Percentiles rank a stretch among this genome's conserved stretches.
phyloP scores from a whole-genome alignment of 192 early-diverging fungal species.

The Neocallimastix lanati region DNA sequence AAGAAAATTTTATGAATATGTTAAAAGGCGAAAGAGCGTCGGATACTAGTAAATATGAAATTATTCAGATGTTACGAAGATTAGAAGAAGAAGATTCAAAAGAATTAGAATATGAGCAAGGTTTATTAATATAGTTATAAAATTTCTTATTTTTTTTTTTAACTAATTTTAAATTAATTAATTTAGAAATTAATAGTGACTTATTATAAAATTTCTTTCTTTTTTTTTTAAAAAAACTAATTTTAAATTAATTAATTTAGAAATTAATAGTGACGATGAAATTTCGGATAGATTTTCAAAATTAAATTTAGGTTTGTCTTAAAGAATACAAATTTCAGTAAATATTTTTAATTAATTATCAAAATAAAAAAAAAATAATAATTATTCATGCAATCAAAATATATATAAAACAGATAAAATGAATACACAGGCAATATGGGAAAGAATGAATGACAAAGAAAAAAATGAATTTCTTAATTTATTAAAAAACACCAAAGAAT shows the following conservation, averaged over 20 bases:
- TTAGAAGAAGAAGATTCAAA: not conserved
- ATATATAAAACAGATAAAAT: not conserved
- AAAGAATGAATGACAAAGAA: not conserved
- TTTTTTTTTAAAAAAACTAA: too few relatives aligned
- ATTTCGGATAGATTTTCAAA: not conserved
- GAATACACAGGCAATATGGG: not conserved
- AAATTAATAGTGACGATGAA: not conserved
- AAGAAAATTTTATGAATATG: not conserved
- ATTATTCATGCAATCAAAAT: too few relatives aligned
- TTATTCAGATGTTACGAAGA: not conserved
- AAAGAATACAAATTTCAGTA: too few relatives aligned
- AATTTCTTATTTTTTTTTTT: too few relatives aligned
- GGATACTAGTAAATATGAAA: not conserved
- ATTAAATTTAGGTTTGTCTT: not conserved
- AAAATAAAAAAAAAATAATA: too few relatives aligned
- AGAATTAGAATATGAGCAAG: not conserved
- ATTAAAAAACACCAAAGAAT: not conserved
- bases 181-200: not conserved
- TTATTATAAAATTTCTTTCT: too few relatives aligned
- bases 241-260: not conserved
- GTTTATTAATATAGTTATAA: too few relatives aligned
- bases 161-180: too few relatives aligned
- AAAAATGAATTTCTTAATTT: not conserved
- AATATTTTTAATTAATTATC: too few relatives aligned
- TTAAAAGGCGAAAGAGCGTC: not conserved